Percentiles rank a stretch among this genome's conserved stretches.
Conservation (phyloP, 306 rosid species). For the Cyamopsis tetragonoloba region DNA sequence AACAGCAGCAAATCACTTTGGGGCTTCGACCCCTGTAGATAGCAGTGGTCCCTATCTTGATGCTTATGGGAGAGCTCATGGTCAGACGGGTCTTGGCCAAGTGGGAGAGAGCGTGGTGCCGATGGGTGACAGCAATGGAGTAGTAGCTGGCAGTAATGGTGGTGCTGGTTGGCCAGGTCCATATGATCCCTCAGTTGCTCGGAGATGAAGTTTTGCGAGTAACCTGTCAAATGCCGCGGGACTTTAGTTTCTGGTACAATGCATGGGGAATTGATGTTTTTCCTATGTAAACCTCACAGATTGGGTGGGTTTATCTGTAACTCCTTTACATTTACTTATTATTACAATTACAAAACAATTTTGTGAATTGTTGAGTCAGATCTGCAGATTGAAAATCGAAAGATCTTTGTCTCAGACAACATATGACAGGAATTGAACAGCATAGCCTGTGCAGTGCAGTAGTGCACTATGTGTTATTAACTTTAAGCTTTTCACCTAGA, state of each 20-base stretch:
- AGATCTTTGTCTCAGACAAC: not conserved
- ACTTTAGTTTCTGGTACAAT: constrained; percentile 3
- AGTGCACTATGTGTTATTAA: not conserved
- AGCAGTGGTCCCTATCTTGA: constrained; percentile 39
- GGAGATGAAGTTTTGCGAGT: constrained; percentile 23
- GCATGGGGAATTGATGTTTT: not conserved
- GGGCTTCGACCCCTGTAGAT: constrained; percentile 33
- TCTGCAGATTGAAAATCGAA: constrained; percentile 4
- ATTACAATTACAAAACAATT: not conserved
- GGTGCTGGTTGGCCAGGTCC: constrained; percentile 34
- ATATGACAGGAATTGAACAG: constrained; percentile 1
- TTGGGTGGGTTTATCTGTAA: not conserved
- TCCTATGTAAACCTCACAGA: not conserved
- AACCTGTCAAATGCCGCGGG: constrained; percentile 1
- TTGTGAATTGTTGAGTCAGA: constrained; percentile 24
- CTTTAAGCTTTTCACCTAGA: not conserved
- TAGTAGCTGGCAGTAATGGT: constrained; percentile 22
- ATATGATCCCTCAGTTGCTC: constrained; percentile 41
- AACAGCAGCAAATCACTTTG: constrained; percentile 46
- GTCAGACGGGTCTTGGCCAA: constrained; percentile 37
- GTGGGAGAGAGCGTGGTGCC: constrained; percentile 37
- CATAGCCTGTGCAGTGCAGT: not conserved
- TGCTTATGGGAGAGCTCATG: constrained; percentile 47
- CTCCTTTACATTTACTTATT: not conserved
- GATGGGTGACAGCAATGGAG: constrained; percentile 41